Conservation (phyloP, 805 yeast species). For the Scheffersomyces spartinae region DNA sequence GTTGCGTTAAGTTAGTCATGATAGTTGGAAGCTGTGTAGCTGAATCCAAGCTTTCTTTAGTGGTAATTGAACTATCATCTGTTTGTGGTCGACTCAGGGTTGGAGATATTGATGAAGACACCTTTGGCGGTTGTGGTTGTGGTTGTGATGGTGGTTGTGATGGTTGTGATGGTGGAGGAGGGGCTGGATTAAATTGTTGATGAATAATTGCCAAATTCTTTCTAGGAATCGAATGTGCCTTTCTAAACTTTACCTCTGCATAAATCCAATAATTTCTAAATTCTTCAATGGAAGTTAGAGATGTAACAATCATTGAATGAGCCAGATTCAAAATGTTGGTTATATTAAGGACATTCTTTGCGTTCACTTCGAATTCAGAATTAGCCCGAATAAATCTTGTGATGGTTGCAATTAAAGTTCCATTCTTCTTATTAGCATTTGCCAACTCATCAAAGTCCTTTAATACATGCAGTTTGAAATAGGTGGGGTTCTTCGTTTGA, state of each 20-base stretch:
- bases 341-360: slow-evolving; percentile 27
- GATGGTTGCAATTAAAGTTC: slow-evolving; percentile 35
- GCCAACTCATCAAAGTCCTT: slow-evolving; percentile 20
- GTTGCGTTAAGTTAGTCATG: too few relatives aligned
- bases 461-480: slow-evolving; percentile 18
- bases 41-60: too few relatives aligned
- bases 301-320: slow-evolving; percentile 14
- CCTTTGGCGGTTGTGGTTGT: too few relatives aligned
- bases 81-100: too few relatives aligned
- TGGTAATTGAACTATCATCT: too few relatives aligned
- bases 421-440: slow-evolving; percentile 37
- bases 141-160: too few relatives aligned
- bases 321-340: slow-evolving; percentile 32
- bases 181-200: too few relatives aligned
- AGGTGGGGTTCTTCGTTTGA: slow-evolving; percentile 13
- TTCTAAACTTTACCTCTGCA: slow-evolving; percentile 31
- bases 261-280: slow-evolving; percentile 32
- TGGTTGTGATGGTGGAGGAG: too few relatives aligned
- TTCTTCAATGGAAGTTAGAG: slow-evolving; percentile 20
- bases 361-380: slow-evolving; percentile 18
- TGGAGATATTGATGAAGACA: too few relatives aligned
- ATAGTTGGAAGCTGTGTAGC: too few relatives aligned
- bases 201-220: too few relatives aligned
- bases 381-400: slow-evolving; percentile 34
- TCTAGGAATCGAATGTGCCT: slow-evolving; percentile 15